These are phyloP conservation scores for Peronospora tabacina DNA, from an alignment of 352 stramenopile species.

Conservation along the genomic window DNA sequence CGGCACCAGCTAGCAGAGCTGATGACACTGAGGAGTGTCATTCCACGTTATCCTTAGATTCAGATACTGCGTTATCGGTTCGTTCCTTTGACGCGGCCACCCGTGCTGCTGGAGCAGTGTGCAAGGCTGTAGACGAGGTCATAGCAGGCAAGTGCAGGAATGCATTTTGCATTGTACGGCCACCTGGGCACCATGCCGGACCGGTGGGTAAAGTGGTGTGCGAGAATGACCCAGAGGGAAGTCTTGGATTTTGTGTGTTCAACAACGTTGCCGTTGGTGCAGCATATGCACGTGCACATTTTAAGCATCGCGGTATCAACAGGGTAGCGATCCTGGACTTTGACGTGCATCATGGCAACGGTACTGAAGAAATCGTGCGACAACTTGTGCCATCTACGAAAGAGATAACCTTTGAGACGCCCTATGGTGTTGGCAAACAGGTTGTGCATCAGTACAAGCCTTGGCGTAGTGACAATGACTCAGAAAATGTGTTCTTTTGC, in stretches of 20 bases:
- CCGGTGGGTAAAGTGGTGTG: constrained; percentile 90
- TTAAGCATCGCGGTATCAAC: constrained; percentile 87
- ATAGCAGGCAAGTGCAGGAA: constrained; percentile 88
- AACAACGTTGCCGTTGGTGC: constrained; percentile 98
- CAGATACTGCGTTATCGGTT: constrained; percentile 74
- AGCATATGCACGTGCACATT: constrained; percentile 91
- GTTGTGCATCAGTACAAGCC: constrained; percentile 89
- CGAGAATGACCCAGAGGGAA: constrained; percentile 85
- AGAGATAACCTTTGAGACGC: constrained; percentile 79
- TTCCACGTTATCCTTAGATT: constrained; percentile 47
- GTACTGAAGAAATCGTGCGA: constrained; percentile 93
- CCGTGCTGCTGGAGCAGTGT: constrained; percentile 78
- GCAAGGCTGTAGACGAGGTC: constrained; percentile 77
- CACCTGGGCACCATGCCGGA: constrained; percentile 95
- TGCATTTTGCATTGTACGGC: constrained; percentile 94
- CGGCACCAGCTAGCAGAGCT: constrained; percentile 3
- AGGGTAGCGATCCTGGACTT: constrained; percentile 97
- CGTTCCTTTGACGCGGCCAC: constrained; percentile 70
- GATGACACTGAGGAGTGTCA: constrained; percentile 32
- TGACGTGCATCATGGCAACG: constrained; percentile 98
- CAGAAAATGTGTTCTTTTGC: constrained; percentile 94
- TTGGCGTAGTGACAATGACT: constrained; percentile 92
- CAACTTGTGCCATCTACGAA: constrained; percentile 86
- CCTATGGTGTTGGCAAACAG: constrained; percentile 85
- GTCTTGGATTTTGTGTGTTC: constrained; percentile 94